Evolutionary conservation across 805 yeast species (phyloP), one percentile per base, ranked within the genome.

Genomic region (Candida patagonica): DNA sequence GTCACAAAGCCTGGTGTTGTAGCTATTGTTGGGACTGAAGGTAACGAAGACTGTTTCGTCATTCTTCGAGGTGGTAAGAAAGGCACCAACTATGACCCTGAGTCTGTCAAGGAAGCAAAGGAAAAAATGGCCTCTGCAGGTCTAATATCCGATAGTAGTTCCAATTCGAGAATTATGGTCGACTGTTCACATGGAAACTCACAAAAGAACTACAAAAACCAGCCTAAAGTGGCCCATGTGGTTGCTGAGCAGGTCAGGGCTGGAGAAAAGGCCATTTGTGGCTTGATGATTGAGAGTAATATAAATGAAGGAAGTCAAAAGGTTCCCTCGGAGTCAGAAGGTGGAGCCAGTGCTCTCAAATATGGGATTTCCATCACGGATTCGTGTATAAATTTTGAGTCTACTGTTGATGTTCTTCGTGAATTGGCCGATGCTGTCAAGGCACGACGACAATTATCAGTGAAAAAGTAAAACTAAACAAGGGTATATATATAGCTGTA

Each of bases 121-220:
- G 71, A 62, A 22, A 74, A 76, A 50, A 65, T 86, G 42, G 50
- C 38, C 36, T 58, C 70, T 69, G 52, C 65, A 62, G 47, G 65
- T 24, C 41, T 73, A 20, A 66, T 52, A 62, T 67, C 26, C 22
- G 58, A 52, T 20, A 50, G 55, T n/a, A 42, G 45, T 40, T 40
- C 49, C 9, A 71, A 73, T 37, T 74, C 80, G 43, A 73, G 89
- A 56, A 80, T 88, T 54, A 92, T 89, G 97, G 77, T 89, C 48
- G 98, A 89, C 65, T 92, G 96, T 63, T 87, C 96, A 30, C 98
- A 89, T 59, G 98, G 96, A 48, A 89, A 89, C 70, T 85, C 96
- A 26, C 77, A 71, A 58, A 89, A 89, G 61, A 80, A 89, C 63
- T 88, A 78, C 75, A 74, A 74, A 59, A 89, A 89, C 65, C 98